Conservation (phyloP, 169 alveolate genomes). For the Plasmodium knowlesi region DNA sequence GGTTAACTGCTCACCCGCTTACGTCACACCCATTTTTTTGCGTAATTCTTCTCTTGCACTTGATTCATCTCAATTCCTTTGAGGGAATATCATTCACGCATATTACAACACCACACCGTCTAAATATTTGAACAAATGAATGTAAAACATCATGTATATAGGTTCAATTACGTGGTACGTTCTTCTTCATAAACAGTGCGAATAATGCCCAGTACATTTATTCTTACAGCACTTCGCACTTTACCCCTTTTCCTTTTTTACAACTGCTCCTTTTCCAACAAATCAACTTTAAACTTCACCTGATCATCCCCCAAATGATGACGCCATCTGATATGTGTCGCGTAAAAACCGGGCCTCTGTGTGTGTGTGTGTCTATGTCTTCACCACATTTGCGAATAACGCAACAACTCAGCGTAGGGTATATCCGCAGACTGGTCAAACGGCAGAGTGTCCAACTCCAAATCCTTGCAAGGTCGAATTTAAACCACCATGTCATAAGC, state of each 20-base stretch:
- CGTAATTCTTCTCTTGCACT: not conserved
- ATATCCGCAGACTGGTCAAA: not conserved
- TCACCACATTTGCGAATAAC: not conserved
- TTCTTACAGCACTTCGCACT: no score
- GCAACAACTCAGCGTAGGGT: not conserved
- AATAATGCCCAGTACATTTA: no score
- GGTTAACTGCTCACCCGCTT: no score
- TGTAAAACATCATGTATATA: not conserved
- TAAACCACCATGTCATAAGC: not conserved
- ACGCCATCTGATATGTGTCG: not conserved
- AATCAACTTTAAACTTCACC: not conserved
- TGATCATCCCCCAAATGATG: not conserved
- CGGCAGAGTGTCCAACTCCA: not conserved
- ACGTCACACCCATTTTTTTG: not conserved
- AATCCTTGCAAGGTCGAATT: not conserved
- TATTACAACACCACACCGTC: not conserved
- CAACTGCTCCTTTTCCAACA: not conserved
- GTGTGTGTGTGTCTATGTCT: no score
- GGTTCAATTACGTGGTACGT: not conserved
- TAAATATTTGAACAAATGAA: not conserved
- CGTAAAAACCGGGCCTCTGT: not conserved
- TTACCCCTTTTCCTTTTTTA: not conserved
- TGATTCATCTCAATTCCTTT: not conserved
- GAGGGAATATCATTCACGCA: not conserved
- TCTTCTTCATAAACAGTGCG: no score